These are phyloP conservation scores for Prunus kanzakura DNA, from an alignment of 306 rosid species.

Conservation along the genomic window DNA sequence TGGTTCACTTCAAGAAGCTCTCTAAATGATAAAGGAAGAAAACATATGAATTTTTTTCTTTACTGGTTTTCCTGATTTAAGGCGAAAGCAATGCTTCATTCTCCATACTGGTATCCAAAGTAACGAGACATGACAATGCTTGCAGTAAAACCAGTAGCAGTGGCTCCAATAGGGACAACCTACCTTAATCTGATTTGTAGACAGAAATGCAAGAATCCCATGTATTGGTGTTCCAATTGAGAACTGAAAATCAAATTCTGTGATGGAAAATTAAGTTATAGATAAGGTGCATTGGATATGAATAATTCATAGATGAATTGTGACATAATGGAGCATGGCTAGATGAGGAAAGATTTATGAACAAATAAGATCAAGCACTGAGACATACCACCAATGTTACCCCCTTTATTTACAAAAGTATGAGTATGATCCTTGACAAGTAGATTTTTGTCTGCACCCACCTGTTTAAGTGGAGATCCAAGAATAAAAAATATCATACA, in stretches of 20 bases:
- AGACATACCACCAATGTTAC: slow-evolving; percentile 82
- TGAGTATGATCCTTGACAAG: slow-evolving; percentile 96
- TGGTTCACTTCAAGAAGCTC: background rate
- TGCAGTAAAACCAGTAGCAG: slow-evolving; percentile 10
- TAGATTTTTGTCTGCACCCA: slow-evolving; percentile 81
- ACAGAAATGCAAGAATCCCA: slow-evolving; percentile 80
- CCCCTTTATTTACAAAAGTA: slow-evolving; percentile 92
- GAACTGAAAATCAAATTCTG: slow-evolving; percentile 98
- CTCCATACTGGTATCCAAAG: background rate
- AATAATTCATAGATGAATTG: background rate
- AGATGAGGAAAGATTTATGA: background rate
- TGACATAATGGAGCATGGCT: slow-evolving; percentile 4
- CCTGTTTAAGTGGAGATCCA: slow-evolving; percentile 46
- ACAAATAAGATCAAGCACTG: slow-evolving; percentile 19
- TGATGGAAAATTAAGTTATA: slow-evolving; percentile 34
- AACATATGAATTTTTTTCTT: background rate
- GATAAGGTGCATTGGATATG: slow-evolving; percentile 8
- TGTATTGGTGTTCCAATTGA: slow-evolving; percentile 85
- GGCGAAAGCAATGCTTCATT: background rate
- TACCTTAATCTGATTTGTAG: slow-evolving; percentile 95
- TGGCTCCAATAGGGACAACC: background rate
- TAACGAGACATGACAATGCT: background rate
- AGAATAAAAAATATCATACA: background rate
- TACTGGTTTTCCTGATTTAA: background rate
- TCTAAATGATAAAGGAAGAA: background rate